phyloP scores from a whole-genome alignment of 2,329 filamentous ascomycete species.

The Kalmusia sp. region DNA sequence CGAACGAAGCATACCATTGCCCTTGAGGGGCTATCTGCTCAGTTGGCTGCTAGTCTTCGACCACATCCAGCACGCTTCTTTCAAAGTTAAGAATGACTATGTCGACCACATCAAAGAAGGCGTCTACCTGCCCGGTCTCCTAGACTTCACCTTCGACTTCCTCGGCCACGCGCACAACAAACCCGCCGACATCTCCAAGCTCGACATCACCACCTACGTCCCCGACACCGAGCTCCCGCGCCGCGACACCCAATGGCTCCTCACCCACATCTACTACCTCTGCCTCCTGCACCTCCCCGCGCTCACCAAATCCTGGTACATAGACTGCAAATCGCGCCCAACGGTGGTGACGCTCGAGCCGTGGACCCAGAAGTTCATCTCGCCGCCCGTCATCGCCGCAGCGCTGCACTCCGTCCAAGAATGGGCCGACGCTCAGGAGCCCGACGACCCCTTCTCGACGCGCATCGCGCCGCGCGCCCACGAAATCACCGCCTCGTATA shows the following conservation, averaged over 20 bases:
- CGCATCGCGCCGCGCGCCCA: slow-evolving; percentile 74
- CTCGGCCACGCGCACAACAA: slow-evolving; percentile 79
- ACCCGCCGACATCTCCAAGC: slow-evolving; percentile 72
- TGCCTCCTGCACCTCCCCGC: slow-evolving; percentile 78
- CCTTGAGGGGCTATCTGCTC: slow-evolving; percentile 80
- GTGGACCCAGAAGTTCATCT: slow-evolving; percentile 88
- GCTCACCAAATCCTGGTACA: slow-evolving; percentile 84
- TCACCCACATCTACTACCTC: slow-evolving; percentile 86
- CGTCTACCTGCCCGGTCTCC: slow-evolving; percentile 70
- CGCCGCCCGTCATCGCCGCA: slow-evolving; percentile 71
- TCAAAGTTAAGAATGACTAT: slow-evolving; percentile 84
- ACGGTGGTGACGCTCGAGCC: slow-evolving; percentile 79
- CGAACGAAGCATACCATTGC: slow-evolving; percentile 68
- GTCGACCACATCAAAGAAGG: slow-evolving; percentile 78
- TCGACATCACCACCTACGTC: slow-evolving; percentile 73
- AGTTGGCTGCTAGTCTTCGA: slow-evolving; percentile 93
- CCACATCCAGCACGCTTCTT: slow-evolving; percentile 78
- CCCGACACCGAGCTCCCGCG: slow-evolving; percentile 67
- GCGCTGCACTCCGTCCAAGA: slow-evolving; percentile 71
- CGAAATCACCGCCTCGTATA: slow-evolving; percentile 84
- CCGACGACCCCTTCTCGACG: slow-evolving; percentile 63
- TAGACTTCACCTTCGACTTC: slow-evolving; percentile 84
- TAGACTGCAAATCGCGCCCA: slow-evolving; percentile 78
- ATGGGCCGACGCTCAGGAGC: slow-evolving; percentile 63
- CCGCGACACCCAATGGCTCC: slow-evolving; percentile 80